Percentiles rank a stretch among this genome's conserved stretches.
Conservation (phyloP, 352 stramenopile genomes). For the Phytophthora cactorum region DNA sequence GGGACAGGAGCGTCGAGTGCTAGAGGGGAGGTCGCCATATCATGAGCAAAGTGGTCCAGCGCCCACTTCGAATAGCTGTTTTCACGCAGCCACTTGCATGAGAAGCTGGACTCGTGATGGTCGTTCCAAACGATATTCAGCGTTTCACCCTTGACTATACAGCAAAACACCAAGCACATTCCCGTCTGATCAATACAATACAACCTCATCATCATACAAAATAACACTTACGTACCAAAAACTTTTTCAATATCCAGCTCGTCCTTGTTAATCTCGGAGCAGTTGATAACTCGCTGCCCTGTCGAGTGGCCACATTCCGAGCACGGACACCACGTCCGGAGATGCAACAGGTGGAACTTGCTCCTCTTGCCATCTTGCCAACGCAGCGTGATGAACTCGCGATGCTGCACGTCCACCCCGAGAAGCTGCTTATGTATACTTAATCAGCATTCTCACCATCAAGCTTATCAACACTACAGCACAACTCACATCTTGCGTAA, state of each 20-base stretch:
- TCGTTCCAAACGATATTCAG: slow-evolving; percentile 79
- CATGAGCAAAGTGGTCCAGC: slow-evolving; percentile 52
- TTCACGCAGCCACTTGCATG: slow-evolving; percentile 72
- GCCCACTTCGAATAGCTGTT: slow-evolving; percentile 76
- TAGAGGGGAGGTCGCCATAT: slow-evolving; percentile 58
- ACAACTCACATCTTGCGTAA: slow-evolving; percentile 31
- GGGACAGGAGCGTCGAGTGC: slow-evolving; percentile 57
- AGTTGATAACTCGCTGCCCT: slow-evolving; percentile 84
- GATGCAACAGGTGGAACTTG: slow-evolving; percentile 77
- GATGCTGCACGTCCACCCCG: slow-evolving; percentile 72
- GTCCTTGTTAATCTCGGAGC: slow-evolving; percentile 57
- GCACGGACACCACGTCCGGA: slow-evolving; percentile 82
- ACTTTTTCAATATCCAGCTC: slow-evolving; percentile 76
- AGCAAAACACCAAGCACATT: slow-evolving; percentile 1
- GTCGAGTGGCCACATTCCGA: slow-evolving; percentile 74
- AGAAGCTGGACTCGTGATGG: slow-evolving; percentile 71
- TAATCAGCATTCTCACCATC: slow-evolving; percentile 3
- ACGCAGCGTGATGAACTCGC: slow-evolving; percentile 78
- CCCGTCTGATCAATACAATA: neutral
- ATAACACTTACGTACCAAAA: slow-evolving; percentile 49
- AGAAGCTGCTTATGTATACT: slow-evolving; percentile 43
- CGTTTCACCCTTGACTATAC: slow-evolving; percentile 70
- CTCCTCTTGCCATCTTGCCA: slow-evolving; percentile 77
- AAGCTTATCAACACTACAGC: slow-evolving; percentile 1
- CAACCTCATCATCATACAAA: neutral